Evolutionary conservation across 2,329 filamentous ascomycete species (phyloP).

Genomic region (Fusarium udum): DNA sequence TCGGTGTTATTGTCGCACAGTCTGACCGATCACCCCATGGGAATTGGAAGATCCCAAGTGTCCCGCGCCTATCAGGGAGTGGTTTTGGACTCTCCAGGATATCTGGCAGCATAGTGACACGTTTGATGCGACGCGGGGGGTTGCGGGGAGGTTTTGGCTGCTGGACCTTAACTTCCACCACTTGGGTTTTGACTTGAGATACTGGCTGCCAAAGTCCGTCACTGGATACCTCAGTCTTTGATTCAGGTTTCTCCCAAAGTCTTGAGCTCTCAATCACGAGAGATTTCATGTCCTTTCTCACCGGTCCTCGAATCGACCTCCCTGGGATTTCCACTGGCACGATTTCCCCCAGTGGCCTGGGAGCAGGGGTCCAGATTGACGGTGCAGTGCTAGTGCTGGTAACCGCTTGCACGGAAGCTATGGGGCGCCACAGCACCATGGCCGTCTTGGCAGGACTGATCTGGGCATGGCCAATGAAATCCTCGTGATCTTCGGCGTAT

Average conservation of each 20-base stretch:
- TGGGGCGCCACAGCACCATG: slow-evolving; percentile 36
- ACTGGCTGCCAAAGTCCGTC: slow-evolving; percentile 35
- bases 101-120: slow-evolving; percentile 69
- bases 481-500: slow-evolving; percentile 42
- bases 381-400: slow-evolving; percentile 5
- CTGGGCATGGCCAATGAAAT: slow-evolving; percentile 22
- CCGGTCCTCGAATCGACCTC: neutral
- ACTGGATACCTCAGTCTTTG: slow-evolving; percentile 2
- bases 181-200: slow-evolving; percentile 17
- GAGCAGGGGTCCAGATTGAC: slow-evolving; percentile 38
- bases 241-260: slow-evolving; percentile 33
- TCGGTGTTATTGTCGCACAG: slow-evolving; percentile 57
- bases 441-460: slow-evolving; percentile 28
- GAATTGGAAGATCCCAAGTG: slow-evolving; percentile 72
- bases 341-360: slow-evolving; percentile 18
- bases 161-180: slow-evolving; percentile 27
- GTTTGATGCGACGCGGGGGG: slow-evolving; percentile 64
- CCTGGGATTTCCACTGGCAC: slow-evolving; percentile 15
- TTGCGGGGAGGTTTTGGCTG: slow-evolving; percentile 62
- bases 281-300: slow-evolving; percentile 21
- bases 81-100: slow-evolving; percentile 71
- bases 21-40: slow-evolving; percentile 73
- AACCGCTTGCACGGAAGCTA: slow-evolving; percentile 19
- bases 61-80: slow-evolving; percentile 65
- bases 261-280: slow-evolving; percentile 37